Percentiles rank a stretch among this genome's conserved stretches.
Conservation (phyloP, 768 basidiomycete genomes). For the Trametes sanguinea region DNA sequence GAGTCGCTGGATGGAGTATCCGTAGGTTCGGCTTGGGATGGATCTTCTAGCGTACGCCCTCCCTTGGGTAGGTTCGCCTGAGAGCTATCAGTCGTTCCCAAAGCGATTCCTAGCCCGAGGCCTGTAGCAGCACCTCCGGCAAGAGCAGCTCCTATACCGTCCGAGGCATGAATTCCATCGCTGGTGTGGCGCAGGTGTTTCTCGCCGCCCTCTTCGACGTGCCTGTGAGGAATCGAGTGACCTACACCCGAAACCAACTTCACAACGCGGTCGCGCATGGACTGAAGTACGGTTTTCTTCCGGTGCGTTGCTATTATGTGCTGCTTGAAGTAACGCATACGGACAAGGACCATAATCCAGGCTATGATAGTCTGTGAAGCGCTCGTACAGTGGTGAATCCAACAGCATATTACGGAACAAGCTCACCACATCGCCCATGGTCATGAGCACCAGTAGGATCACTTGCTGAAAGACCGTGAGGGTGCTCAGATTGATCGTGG, state of each 20-base stretch:
- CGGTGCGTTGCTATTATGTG: conserved; percentile 21
- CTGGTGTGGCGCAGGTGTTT: conserved; percentile 7
- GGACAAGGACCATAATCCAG: conserved; percentile 67
- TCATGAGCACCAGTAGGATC: conserved; percentile 57
- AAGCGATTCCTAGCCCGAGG: conserved; percentile 20
- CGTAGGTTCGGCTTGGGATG: background rate
- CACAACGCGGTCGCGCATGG: conserved; percentile 9
- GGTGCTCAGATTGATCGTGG: conserved; percentile 52
- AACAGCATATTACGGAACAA: background rate
- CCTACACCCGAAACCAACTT: conserved; percentile 1
- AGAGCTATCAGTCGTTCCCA: background rate
- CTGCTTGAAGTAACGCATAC: conserved; percentile 44
- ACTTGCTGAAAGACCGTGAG: conserved; percentile 51
- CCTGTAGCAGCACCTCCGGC: conserved; percentile 26
- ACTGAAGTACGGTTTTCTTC: conserved; percentile 15
- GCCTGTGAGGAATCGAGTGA: background rate
- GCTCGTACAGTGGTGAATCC: too few species aligned
- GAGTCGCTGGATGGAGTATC: conserved; percentile 4
- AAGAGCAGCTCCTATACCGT: conserved; percentile 29
- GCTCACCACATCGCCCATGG: conserved; percentile 38
- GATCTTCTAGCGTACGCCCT: too few species aligned
- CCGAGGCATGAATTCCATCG: conserved; percentile 18
- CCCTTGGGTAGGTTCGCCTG: too few species aligned
- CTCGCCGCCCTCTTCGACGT: conserved; percentile 7
- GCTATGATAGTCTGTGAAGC: conserved; percentile 47